Conservation (phyloP, 2,329 filamentous ascomycete species). For the Aspergillus terreus region DNA sequence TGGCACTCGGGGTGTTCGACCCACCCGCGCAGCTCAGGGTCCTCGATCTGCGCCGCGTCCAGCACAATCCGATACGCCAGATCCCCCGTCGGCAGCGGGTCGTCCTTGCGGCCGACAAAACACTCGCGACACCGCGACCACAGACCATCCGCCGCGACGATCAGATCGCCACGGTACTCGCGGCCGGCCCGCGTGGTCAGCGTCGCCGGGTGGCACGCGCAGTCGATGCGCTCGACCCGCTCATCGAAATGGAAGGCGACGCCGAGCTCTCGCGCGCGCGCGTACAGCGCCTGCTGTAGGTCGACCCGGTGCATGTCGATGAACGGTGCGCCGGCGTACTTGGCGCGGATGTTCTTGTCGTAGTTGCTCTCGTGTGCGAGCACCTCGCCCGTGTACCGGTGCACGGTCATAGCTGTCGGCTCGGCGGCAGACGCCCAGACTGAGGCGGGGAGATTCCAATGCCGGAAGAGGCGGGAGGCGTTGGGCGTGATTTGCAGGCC, state of each 20-base stretch:
- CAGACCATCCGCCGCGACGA: constrained; percentile 63
- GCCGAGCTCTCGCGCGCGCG: constrained; percentile 52
- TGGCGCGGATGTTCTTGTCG: constrained; percentile 48
- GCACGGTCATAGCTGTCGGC: constrained; percentile 30
- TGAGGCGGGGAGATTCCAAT: constrained; percentile 24
- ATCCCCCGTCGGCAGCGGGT: constrained; percentile 59
- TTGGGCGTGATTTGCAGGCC: constrained; percentile 56
- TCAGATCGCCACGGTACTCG: constrained; percentile 48
- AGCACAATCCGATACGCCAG: constrained; percentile 63
- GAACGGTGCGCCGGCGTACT: constrained; percentile 56
- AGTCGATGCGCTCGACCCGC: constrained; percentile 44
- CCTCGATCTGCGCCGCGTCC: constrained; percentile 47
- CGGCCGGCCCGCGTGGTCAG: constrained; percentile 39
- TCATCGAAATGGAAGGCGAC: constrained; percentile 50
- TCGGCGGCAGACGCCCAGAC: constrained; percentile 29
- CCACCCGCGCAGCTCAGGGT: constrained; percentile 50
- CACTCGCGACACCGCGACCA: constrained; percentile 57
- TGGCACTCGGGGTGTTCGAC: constrained; percentile 52
- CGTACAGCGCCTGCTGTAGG: constrained; percentile 53
- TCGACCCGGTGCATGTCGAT: constrained; percentile 61
- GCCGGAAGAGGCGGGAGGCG: constrained; percentile 26
- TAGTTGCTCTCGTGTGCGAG: constrained; percentile 51
- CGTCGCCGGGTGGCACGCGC: constrained; percentile 12
- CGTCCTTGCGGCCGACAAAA: constrained; percentile 45
- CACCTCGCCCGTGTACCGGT: constrained; percentile 29